Evolutionary conservation across 1,139 yeast genomes (phyloP), one percentile per base, ranked within the genome.

Genomic region (Protomyces macrosporus): DNA sequence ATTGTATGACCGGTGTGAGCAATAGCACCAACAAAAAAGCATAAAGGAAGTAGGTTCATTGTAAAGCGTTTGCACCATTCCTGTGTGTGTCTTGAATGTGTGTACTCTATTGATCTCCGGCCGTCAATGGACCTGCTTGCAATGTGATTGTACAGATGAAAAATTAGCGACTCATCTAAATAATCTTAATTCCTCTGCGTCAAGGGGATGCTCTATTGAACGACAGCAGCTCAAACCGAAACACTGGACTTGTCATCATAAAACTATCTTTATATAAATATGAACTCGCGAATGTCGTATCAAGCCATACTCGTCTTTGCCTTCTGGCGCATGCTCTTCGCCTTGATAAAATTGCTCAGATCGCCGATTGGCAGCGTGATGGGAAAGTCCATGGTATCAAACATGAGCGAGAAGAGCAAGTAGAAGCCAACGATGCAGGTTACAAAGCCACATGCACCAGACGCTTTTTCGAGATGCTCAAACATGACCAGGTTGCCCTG

Each of bases 391-490:
- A 66, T 68, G 7, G 68, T 60, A 50, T 65, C 65, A 40, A 67
- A 65, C 68, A 67, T 62, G 35, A 66, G 59, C 33, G 65, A 67
- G 5, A 65, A 36, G 54, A 66, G 67, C 7, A 67, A 61, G 35
- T 67, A 86, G 78, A 86, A 85, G 3, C 88, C 93, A 56, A 81
- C 72, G 51, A 83, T 75, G 5, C 87, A 82, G 16, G 87, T 80
- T 54, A 86, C 72, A 42, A 86, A 75, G 36, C 90, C 88, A 69
- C 84, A 75, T 55, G 84, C 84, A 51, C 91, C 93, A 66, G 89
- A 91, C n/a, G 89, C 90, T 71, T 81, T 82, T 54, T 78, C 76
- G 5, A 80, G 76, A 16, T 76, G 76, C 5, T 45, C 54, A 5
- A 62, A 67, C 16, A 48, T 36, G 14, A 33, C 62, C 32, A 48